These are phyloP conservation scores for Scutellaria minor DNA, from an alignment of 257 asterid genomes.

Conservation along the genomic window DNA sequence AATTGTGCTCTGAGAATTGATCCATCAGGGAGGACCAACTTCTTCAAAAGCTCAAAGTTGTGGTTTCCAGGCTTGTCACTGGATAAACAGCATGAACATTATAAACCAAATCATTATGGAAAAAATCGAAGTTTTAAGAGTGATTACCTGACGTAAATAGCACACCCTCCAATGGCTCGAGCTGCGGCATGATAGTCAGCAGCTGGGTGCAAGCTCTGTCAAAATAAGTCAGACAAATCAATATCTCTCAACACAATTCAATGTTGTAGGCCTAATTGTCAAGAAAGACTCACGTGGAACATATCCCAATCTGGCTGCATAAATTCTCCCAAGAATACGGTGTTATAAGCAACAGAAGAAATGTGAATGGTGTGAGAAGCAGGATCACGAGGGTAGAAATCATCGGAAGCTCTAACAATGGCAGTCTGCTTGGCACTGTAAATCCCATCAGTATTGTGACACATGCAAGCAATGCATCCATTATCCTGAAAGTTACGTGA, in stretches of 20 bases:
- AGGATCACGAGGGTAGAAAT: conserved; percentile 89
- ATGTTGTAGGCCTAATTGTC: neutral
- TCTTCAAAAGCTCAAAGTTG: conserved; percentile 85
- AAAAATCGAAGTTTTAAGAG: neutral
- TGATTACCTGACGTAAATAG: conserved; percentile 81
- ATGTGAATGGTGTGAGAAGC: conserved; percentile 91
- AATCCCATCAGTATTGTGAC: conserved; percentile 88
- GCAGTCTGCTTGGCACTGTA: conserved; percentile 85
- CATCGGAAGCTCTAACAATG: conserved; percentile 89
- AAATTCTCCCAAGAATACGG: conserved; percentile 84
- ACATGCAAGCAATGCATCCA: conserved; percentile 93
- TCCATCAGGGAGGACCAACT: conserved; percentile 93
- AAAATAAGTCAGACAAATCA: conserved; percentile 23
- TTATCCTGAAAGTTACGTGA: conserved; percentile 74
- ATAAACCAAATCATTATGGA: neutral
- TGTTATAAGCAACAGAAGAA: conserved; percentile 85
- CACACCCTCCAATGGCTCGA: conserved; percentile 80
- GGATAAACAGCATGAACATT: conserved; percentile 26
- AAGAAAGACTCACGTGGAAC: conserved; percentile 71
- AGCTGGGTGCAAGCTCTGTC: conserved; percentile 90
- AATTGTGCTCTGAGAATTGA: conserved; percentile 86
- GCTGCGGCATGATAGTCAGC: conserved; percentile 98
- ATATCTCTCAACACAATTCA: neutral
- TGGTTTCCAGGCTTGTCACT: conserved; percentile 95
- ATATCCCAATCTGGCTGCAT: conserved; percentile 99